Evolutionary conservation across 1,139 yeast genomes (phyloP).

Genomic region (Pneumocystis murina): DNA sequence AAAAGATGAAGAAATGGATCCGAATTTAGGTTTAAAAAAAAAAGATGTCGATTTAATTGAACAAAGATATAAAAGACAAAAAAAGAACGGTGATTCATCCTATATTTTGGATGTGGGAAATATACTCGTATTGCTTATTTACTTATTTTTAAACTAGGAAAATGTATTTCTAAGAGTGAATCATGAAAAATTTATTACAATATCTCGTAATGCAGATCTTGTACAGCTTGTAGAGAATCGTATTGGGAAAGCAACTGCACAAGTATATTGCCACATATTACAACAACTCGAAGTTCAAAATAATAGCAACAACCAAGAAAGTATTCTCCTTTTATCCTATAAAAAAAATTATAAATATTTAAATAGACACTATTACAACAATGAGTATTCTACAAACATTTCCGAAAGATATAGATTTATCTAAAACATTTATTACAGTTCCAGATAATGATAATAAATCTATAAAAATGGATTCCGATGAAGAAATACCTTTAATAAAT

Average conservation of each 20-base stretch:
- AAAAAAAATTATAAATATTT: not conserved
- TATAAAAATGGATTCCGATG: constrained; percentile 5
- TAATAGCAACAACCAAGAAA: constrained; percentile 19
- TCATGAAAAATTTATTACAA: constrained; percentile 50
- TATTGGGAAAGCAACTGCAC: constrained; percentile 54
- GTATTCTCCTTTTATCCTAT: not conserved
- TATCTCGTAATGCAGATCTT: constrained; percentile 50
- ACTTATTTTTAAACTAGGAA: not conserved
- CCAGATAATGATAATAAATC: constrained; percentile 2
- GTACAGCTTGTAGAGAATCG: constrained; percentile 49
- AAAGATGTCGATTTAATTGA: not conserved
- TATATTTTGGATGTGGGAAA: not conserved
- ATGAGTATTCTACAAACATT: constrained; percentile 21
- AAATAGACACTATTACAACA: constrained; percentile 23
- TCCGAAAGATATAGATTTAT: constrained; percentile 20
- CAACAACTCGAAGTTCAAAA: constrained; percentile 36
- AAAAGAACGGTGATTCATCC: not conserved
- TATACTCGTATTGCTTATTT: not conserved
- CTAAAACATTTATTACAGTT: constrained; percentile 3
- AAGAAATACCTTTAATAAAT: constrained; percentile 8
- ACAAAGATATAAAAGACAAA: not conserved
- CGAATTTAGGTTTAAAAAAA: not conserved
- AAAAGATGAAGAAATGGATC: not conserved
- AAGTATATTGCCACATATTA: constrained; percentile 48
- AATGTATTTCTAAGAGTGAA: constrained; percentile 45